Conservation (phyloP, 2,329 filamentous ascomycete genomes). For the Talaromyces islandicus region DNA sequence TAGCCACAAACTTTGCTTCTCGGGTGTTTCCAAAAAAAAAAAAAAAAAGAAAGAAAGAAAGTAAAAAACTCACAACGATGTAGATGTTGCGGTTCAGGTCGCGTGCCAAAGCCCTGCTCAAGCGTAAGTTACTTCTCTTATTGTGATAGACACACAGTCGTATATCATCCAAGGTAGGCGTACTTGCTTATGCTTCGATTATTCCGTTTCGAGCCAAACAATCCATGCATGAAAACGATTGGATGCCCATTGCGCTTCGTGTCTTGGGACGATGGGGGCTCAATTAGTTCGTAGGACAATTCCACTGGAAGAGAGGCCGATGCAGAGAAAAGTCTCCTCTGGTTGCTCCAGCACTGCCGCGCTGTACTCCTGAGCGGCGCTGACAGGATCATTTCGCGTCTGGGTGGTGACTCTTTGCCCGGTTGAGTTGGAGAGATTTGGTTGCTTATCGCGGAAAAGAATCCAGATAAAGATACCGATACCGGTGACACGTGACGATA, state of each 20-base stretch:
- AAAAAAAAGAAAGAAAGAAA: too few species aligned
- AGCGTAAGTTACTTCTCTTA: background rate
- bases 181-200: constrained; percentile 93
- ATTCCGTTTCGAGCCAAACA: constrained; percentile 94
- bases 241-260: constrained; percentile 43
- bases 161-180: constrained; percentile 26
- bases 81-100: constrained; percentile 77
- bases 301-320: constrained; percentile 20
- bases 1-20: background rate
- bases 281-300: constrained; percentile 31
- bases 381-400: background rate
- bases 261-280: constrained; percentile 24
- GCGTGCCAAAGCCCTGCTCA: constrained; percentile 65
- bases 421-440: background rate
- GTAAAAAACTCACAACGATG: constrained; percentile 63
- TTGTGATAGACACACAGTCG: background rate
- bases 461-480: background rate
- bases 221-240: constrained; percentile 83
- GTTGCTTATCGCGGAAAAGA: background rate
- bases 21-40: background rate
- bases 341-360: background rate
- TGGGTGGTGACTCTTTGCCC: background rate
- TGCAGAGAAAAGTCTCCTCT: constrained; percentile 23
- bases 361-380: background rate
- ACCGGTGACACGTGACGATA: background rate